Conservation (phyloP, 1,139 yeast genomes). For the Pichia sp. region DNA sequence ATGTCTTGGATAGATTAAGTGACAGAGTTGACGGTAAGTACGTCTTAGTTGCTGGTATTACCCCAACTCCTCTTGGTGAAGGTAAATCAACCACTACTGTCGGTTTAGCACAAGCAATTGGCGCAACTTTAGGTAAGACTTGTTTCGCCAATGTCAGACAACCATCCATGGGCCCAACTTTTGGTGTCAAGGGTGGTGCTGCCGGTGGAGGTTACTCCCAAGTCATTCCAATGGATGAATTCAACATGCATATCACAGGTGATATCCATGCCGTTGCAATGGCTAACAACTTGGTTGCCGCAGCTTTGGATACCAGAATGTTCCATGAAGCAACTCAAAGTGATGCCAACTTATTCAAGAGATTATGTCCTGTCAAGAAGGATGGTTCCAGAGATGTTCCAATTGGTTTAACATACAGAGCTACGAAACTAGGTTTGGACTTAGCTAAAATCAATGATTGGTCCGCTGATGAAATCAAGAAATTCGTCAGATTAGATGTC, state of each 20-base stretch:
- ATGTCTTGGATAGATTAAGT: slow-evolving; percentile 62
- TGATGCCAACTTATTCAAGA: slow-evolving; percentile 76
- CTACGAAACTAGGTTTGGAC: slow-evolving; percentile 70
- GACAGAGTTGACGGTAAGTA: slow-evolving; percentile 76
- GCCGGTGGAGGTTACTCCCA: slow-evolving; percentile 99
- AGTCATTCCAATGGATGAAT: slow-evolving; percentile 98
- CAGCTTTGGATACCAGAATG: slow-evolving; percentile 96
- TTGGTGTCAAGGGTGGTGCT: slow-evolving; percentile 99
- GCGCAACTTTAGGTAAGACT: slow-evolving; percentile 81
- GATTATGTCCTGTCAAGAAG: slow-evolving; percentile 83
- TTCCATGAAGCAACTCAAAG: slow-evolving; percentile 95
- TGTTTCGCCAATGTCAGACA: slow-evolving; percentile 96
- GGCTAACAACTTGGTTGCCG: slow-evolving; percentile 93
- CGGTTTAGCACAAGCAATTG: slow-evolving; percentile 93
- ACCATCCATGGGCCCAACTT: slow-evolving; percentile 99
- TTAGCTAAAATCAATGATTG: slow-evolving; percentile 78
- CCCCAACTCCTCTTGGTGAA: slow-evolving; percentile 98
- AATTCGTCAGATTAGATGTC: slow-evolving; percentile 81
- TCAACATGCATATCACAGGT: slow-evolving; percentile 96
- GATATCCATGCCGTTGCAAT: slow-evolving; percentile 96
- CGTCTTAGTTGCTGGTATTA: slow-evolving; percentile 91
- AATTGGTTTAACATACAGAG: slow-evolving; percentile 68
- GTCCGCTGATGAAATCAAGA: slow-evolving; percentile 66
- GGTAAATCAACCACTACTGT: slow-evolving; percentile 97
- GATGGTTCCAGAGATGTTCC: slow-evolving; percentile 70